Percentiles rank a stretch among this genome's conserved stretches.
Conservation (phyloP, 352 stramenopile species). For the Plasmopara halstedii region DNA sequence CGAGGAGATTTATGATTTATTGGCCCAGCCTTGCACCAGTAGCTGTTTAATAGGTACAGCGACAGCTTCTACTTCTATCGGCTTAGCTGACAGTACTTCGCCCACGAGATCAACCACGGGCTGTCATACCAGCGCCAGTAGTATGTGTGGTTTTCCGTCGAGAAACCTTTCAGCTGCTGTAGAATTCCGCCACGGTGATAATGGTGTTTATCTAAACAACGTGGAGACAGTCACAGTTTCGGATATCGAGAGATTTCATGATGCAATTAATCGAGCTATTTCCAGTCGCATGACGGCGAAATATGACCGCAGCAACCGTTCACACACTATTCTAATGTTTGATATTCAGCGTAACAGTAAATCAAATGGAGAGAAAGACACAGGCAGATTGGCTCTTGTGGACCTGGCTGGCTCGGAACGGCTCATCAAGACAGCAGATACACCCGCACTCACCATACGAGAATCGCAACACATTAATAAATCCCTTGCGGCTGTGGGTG, state of each 20-base stretch:
- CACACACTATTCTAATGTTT: conserved; percentile 54
- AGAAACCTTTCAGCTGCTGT: conserved; percentile 14
- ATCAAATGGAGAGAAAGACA: conserved; percentile 27
- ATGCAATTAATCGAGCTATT: conserved; percentile 29
- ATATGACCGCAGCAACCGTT: conserved; percentile 42
- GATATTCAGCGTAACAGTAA: conserved; percentile 46
- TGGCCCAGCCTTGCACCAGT: conserved; percentile 13
- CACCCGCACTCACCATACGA: conserved; percentile 26
- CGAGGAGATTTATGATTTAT: conserved; percentile 76
- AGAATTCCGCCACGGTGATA: conserved; percentile 71
- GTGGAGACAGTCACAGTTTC: conserved; percentile 32
- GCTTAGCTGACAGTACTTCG: conserved; percentile 8
- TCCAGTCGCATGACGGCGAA: conserved; percentile 16
- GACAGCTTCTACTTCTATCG: conserved; percentile 3
- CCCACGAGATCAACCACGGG: conserved; percentile 34
- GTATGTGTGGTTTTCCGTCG: conserved; percentile 21
- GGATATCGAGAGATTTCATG: conserved; percentile 28
- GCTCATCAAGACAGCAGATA: conserved; percentile 41
- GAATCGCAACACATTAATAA: conserved; percentile 82
- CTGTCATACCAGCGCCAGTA: conserved; percentile 33
- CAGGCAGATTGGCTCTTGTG: conserved; percentile 54
- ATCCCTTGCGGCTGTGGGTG: conserved; percentile 61
- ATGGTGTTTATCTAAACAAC: conserved; percentile 65
- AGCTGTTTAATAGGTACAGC: background rate
- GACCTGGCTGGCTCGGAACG: conserved; percentile 76